phyloP scores from a whole-genome alignment of 306 rosid genomes.

The Cyclanthera cordifolia region DNA sequence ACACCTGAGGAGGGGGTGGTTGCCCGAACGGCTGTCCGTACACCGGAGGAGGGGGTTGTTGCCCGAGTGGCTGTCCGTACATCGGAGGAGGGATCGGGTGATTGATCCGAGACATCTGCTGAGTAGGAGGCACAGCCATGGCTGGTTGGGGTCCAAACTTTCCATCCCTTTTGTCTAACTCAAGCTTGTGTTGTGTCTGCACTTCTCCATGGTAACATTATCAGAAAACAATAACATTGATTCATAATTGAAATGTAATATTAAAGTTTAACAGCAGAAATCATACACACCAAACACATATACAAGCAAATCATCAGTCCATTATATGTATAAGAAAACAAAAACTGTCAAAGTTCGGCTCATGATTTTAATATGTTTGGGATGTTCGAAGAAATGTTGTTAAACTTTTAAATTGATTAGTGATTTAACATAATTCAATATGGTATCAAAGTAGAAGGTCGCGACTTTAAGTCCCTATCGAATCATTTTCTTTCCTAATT shows the following conservation, averaged over 20 bases:
- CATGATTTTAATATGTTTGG: too few species aligned
- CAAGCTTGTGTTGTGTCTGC: conserved; percentile 79
- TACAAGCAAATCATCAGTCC: neutral
- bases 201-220: conserved; percentile 9
- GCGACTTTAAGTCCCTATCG: too few species aligned
- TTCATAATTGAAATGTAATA: neutral
- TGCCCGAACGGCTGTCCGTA: conserved; percentile 22
- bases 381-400: too few species aligned
- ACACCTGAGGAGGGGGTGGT: neutral
- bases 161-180: conserved; percentile 69
- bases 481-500: too few species aligned
- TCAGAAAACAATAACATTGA: conserved; percentile 6
- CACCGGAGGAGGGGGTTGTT: conserved; percentile 20
- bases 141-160: conserved; percentile 34
- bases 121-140: conserved; percentile 40
- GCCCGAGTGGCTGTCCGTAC: conserved; percentile 32
- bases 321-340: neutral
- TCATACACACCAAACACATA: neutral
- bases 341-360: neutral
- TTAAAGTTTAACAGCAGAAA: neutral
- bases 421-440: too few species aligned
- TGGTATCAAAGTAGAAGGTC: too few species aligned
- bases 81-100: conserved; percentile 28
- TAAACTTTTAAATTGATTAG: too few species aligned
- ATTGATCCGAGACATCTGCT: conserved; percentile 60